Conservation (phyloP, 2,329 filamentous ascomycete genomes). For the Gliomastix tumulicola region DNA sequence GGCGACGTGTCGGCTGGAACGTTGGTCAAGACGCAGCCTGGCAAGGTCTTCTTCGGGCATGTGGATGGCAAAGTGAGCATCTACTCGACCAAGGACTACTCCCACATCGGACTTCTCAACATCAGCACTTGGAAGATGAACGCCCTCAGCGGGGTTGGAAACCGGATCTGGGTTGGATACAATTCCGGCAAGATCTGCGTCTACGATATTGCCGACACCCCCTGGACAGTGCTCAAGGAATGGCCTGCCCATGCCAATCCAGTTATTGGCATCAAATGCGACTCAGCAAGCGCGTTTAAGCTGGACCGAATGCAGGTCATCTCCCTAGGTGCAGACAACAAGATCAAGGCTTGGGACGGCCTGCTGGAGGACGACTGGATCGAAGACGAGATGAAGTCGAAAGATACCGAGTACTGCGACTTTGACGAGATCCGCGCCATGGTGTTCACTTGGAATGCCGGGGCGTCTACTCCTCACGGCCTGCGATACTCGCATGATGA, state of each 20-base stretch:
- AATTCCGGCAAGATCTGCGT: slow-evolving; percentile 92
- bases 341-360: slow-evolving; percentile 83
- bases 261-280: slow-evolving; percentile 69
- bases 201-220: slow-evolving; percentile 75
- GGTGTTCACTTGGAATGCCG: slow-evolving; percentile 94
- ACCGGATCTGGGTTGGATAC: slow-evolving; percentile 86
- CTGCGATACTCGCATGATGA: slow-evolving; percentile 66
- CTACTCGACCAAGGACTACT: slow-evolving; percentile 73
- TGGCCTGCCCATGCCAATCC: slow-evolving; percentile 88
- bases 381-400: slow-evolving; percentile 80
- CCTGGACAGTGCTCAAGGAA: slow-evolving; percentile 89
- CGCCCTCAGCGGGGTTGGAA: slow-evolving; percentile 71
- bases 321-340: slow-evolving; percentile 81
- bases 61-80: slow-evolving; percentile 89
- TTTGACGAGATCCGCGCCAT: slow-evolving; percentile 77
- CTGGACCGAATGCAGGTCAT: slow-evolving; percentile 78
- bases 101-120: slow-evolving; percentile 73
- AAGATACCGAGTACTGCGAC: slow-evolving; percentile 75
- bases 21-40: slow-evolving; percentile 64
- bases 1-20: slow-evolving; percentile 86
- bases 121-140: slow-evolving; percentile 96
- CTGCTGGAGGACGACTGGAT: slow-evolving; percentile 91
- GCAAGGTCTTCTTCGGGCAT: slow-evolving; percentile 84
- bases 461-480: slow-evolving; percentile 84
- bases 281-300: slow-evolving; percentile 78